Conservation (phyloP, 2,329 filamentous ascomycete genomes). For the Sporothrix dimorphospora region DNA sequence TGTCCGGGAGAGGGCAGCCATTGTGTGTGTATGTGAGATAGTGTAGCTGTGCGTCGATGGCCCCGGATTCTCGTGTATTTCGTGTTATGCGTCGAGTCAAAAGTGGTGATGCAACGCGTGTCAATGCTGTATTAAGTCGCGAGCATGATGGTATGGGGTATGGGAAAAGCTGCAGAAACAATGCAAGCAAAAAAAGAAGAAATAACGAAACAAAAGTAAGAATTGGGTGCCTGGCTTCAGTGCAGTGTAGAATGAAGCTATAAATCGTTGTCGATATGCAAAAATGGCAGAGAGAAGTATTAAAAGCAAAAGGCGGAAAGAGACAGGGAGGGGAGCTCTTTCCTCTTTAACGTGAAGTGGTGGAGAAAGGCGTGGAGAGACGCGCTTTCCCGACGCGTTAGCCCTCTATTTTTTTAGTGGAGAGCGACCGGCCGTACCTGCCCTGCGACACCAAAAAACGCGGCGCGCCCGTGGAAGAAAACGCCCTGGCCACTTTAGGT, state of each 20-base stretch:
- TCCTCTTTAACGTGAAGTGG: conserved; percentile 9
- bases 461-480: conserved; percentile 11
- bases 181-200: conserved; percentile 10
- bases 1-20: conserved; percentile 33
- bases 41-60: neutral
- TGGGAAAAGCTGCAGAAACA: neutral
- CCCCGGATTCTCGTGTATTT: neutral
- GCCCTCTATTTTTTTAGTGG: conserved; percentile 24
- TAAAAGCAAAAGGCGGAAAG: neutral
- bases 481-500: neutral
- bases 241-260: neutral
- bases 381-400: conserved; percentile 28
- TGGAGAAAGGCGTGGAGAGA: conserved; percentile 23
- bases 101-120: conserved; percentile 8
- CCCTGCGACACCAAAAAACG: conserved; percentile 24
- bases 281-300: neutral
- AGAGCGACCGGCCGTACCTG: conserved; percentile 18
- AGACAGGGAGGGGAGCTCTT: conserved; percentile 19
- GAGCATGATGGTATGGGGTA: neutral
- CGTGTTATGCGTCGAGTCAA: neutral
- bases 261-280: neutral
- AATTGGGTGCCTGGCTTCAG: neutral
- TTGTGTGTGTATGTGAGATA: neutral
- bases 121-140: neutral
- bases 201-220: neutral